phyloP scores from a whole-genome alignment of 805 yeast genomes.

The Pichia californica region DNA sequence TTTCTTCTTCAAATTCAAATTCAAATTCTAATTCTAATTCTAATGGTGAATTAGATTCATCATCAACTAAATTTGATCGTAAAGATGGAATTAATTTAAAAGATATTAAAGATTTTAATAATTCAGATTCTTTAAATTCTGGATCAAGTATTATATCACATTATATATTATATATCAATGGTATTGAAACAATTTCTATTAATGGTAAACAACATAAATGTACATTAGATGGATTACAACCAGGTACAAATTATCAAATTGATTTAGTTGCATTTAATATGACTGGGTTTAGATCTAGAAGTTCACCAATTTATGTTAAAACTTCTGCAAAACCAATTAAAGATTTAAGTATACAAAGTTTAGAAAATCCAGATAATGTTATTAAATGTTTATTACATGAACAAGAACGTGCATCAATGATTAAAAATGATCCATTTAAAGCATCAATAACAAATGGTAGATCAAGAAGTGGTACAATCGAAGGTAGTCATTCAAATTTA shows the following conservation, averaged over 20 bases:
- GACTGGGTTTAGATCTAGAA: conserved; percentile 35
- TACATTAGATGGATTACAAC: conserved; percentile 27
- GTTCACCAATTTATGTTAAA: conserved; percentile 35
- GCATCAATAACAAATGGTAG: conserved; percentile 20
- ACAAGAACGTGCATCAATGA: conserved; percentile 25
- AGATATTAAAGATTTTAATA: neutral
- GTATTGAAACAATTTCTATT: conserved; percentile 29
- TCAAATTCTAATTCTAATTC: neutral
- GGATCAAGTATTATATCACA: conserved; percentile 26
- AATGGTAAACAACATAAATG: conserved; percentile 33
- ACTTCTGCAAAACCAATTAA: conserved; percentile 24
- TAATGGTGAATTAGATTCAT: no score
- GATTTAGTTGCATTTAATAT: conserved; percentile 38
- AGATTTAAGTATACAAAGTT: conserved; percentile 17
- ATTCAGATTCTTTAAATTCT: conserved; percentile 6
- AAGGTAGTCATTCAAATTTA: conserved; percentile 16
- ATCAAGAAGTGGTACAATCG: conserved; percentile 33
- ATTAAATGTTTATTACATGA: conserved; percentile 30
- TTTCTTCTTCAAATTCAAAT: neutral
- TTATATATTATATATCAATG: conserved; percentile 35
- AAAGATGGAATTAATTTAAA: neutral
- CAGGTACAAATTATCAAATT: conserved; percentile 35
- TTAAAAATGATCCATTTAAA: conserved; percentile 25
- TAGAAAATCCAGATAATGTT: conserved; percentile 35
- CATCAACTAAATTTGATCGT: neutral